Percentiles rank a stretch among this genome's conserved stretches.
phyloP scores from a whole-genome alignment of 2,329 filamentous ascomycete species.

The Ophiostoma populinum region DNA sequence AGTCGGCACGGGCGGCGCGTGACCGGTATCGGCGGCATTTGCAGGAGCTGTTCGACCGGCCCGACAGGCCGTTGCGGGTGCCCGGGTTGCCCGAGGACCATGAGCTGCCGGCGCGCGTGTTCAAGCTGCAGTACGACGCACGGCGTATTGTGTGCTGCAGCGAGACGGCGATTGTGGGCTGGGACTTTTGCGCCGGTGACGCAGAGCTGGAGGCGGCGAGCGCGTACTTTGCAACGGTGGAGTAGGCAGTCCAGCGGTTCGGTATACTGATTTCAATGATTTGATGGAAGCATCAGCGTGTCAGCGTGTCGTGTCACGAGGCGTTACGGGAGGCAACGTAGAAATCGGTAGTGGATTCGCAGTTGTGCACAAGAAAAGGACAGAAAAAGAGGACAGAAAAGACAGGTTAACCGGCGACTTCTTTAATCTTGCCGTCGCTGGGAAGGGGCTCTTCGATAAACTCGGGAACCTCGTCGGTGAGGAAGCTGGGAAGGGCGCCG shows the following conservation, averaged over 20 bases:
- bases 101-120: slow-evolving; percentile 50
- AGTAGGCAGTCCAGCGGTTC: slow-evolving; percentile 24
- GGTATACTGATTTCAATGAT: no score
- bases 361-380: background rate
- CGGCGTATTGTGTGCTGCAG: slow-evolving; percentile 87
- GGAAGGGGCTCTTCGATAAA: slow-evolving; percentile 82
- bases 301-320: no score
- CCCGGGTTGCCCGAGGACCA: no score
- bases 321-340: no score
- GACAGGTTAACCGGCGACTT: slow-evolving; percentile 5
- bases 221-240: slow-evolving; percentile 55
- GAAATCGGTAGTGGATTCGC: no score
- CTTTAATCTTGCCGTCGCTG: slow-evolving; percentile 11
- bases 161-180: slow-evolving; percentile 86
- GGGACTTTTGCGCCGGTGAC: slow-evolving; percentile 91
- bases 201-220: slow-evolving; percentile 60
- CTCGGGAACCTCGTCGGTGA: slow-evolving; percentile 77
- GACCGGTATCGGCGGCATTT: no score
- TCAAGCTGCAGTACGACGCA: slow-evolving; percentile 94
- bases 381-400: background rate
- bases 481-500: slow-evolving; percentile 56
- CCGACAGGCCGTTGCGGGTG: no score
- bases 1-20: no score
- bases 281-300: no score
- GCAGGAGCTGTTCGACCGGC: no score